Percentiles rank a stretch among this genome's conserved stretches.
Conservation (phyloP, 202 grass and related monocot species). For the Saccharum hybrid region DNA sequence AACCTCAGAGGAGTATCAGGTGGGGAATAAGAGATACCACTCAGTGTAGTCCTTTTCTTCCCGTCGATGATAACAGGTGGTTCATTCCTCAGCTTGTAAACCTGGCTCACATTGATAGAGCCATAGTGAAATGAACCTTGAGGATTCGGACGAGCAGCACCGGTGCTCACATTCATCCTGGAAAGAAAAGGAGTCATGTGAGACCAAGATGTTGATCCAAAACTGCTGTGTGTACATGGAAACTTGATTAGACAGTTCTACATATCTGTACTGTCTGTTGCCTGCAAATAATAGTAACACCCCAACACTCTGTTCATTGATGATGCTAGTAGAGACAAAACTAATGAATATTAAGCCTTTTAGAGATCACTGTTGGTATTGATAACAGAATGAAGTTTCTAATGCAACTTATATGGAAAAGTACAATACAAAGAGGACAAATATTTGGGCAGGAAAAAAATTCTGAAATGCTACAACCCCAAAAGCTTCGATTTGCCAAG, state of each 20-base stretch:
- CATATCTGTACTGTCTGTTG: neutral
- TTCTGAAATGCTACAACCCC: neutral
- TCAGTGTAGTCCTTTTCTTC: constrained; percentile 75
- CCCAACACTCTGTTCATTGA: constrained; percentile 8
- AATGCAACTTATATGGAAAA: neutral
- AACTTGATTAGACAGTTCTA: neutral
- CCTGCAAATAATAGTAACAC: neutral
- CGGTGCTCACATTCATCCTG: constrained; percentile 87
- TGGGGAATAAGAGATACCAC: constrained; percentile 75
- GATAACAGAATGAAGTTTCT: neutral
- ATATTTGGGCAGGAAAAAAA: constrained; percentile 25
- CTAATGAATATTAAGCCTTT: neutral
- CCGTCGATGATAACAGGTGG: constrained; percentile 74
- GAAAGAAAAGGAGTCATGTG: neutral
- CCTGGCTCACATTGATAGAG: constrained; percentile 84
- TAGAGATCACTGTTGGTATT: neutral
- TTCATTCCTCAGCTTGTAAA: constrained; percentile 83
- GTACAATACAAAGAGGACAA: neutral
- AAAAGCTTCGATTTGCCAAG: neutral
- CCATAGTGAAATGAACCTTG: constrained; percentile 99
- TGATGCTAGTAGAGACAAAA: constrained; percentile 14
- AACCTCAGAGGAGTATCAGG: constrained; percentile 81
- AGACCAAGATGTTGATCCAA: constrained; percentile 3
- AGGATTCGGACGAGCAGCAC: constrained; percentile 93
- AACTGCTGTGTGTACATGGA: neutral